These are phyloP conservation scores for Sextonia rubra DNA, from an alignment of 164 flowering plant genomes.

Conservation along the genomic window DNA sequence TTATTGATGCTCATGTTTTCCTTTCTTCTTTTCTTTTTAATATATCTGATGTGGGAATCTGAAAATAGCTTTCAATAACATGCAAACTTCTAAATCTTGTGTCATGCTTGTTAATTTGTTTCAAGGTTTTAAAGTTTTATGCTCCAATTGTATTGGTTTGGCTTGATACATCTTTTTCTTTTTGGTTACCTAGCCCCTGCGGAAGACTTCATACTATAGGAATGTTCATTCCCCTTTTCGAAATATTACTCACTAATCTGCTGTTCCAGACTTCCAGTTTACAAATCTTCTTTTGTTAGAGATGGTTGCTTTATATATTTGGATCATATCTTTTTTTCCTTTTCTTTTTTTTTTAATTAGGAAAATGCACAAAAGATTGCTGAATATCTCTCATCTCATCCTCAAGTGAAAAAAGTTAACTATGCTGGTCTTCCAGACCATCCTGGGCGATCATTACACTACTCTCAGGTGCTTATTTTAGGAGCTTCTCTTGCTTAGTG, in stretches of 20 bases:
- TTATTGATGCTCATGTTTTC: no score
- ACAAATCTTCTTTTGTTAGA: not conserved
- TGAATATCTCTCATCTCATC: constrained; percentile 78
- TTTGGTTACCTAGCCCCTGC: not conserved
- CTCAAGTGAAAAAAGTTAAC: constrained; percentile 73
- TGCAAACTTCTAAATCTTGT: not conserved
- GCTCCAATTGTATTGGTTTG: not conserved
- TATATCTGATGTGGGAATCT: not conserved
- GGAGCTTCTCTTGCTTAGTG: not conserved
- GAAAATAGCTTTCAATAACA: not conserved
- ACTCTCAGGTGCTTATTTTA: constrained; percentile 59
- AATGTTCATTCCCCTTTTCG: not conserved
- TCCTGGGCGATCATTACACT: constrained; percentile 85
- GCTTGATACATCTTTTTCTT: not conserved
- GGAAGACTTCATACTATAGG: not conserved
- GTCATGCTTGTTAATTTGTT: not conserved
- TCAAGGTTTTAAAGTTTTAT: not conserved
- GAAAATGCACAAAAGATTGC: constrained; percentile 94
- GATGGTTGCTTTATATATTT: not conserved
- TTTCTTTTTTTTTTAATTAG: constrained; percentile 30
- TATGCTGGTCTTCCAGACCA: constrained; percentile 92
- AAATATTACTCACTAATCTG: not conserved
- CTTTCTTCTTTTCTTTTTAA: no score
- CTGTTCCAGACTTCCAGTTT: not conserved
- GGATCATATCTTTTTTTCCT: no score